These are phyloP conservation scores for Paraphaeosphaeria sporulosa DNA, from an alignment of 2,329 filamentous ascomycete genomes.

Conservation along the genomic window DNA sequence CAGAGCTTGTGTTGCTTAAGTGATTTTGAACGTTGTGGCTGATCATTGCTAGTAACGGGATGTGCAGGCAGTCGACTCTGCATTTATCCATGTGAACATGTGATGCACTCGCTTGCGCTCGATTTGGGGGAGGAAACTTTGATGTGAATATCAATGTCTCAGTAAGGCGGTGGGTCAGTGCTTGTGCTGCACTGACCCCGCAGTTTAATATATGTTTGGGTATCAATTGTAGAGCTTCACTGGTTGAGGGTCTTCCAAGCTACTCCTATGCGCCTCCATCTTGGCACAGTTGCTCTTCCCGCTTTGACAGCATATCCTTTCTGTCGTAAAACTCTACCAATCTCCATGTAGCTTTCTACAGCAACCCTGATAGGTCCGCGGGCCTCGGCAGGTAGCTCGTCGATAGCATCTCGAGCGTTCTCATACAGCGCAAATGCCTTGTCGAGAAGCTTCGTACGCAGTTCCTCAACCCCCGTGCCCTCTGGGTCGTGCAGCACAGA, in stretches of 20 bases:
- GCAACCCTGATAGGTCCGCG: constrained; percentile 72
- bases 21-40: too few species aligned
- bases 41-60: too few species aligned
- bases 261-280: constrained; percentile 60
- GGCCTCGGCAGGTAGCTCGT: constrained; percentile 66
- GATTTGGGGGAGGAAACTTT: neutral
- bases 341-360: constrained; percentile 80
- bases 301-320: constrained; percentile 54
- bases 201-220: neutral
- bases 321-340: constrained; percentile 68
- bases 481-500: constrained; percentile 63
- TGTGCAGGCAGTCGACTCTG: too few species aligned
- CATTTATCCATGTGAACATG: neutral
- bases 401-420: constrained; percentile 64
- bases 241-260: constrained; percentile 64
- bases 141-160: neutral
- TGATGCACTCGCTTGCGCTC: neutral
- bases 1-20: neutral
- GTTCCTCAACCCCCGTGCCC: constrained; percentile 54
- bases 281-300: constrained; percentile 57
- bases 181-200: neutral
- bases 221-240: neutral
- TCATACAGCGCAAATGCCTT: constrained; percentile 69
- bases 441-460: constrained; percentile 65
- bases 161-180: neutral